Evolutionary conservation across 352 stramenopile genomes (phyloP), one percentile per base, ranked within the genome.

Genomic region (Globisporangium paroecandrum): DNA sequence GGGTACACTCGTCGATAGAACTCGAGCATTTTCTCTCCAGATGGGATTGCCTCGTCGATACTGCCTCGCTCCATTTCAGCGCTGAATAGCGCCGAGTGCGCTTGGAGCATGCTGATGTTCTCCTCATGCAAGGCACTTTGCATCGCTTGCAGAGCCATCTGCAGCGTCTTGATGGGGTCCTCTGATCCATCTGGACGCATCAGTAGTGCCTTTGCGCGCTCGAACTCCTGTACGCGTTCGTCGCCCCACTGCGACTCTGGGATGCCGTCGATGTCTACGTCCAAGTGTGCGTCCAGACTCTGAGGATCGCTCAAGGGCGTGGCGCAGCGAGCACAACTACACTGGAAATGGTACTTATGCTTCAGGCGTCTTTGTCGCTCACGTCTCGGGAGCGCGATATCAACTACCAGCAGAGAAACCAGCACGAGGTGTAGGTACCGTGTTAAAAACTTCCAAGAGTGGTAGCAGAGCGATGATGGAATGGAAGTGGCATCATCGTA

Each of bases 301-400:
- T n/a, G 29, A 22, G 69, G 61, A 22, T 77, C 70, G 12, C 79
- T 49, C 15, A 80, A 38, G 27, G 76, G 65, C n/a, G 63, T 51
- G 5, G 61, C 60, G 62, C 85, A 93, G 1, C 83, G 78, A n/a
- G 27, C 12, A 62, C 85, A 93, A 1, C n/a, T 10, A 56, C 85
- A 93, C 4, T 47, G 58, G 54, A 93, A 93, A 62, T 89, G 81
- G 53, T 93, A 91, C n/a, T 86, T 85, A 1, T 34, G 51, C 56
- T 78, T 64, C 1, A 93, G 65, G 2, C 71, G 75, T 18, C 72
- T 69, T 24, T 89, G 81, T 7, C 83, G 73, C 25, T 87, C 70
- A 0, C 68, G 58, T 25, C 79, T 74, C 34, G 85, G 79, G 2
- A 89, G 66, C 25, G 77, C 83, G 36, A 85, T 66, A 64, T 93